phyloP scores from a whole-genome alignment of 192 early-diverging fungal species.

The Pilaira anomala region DNA sequence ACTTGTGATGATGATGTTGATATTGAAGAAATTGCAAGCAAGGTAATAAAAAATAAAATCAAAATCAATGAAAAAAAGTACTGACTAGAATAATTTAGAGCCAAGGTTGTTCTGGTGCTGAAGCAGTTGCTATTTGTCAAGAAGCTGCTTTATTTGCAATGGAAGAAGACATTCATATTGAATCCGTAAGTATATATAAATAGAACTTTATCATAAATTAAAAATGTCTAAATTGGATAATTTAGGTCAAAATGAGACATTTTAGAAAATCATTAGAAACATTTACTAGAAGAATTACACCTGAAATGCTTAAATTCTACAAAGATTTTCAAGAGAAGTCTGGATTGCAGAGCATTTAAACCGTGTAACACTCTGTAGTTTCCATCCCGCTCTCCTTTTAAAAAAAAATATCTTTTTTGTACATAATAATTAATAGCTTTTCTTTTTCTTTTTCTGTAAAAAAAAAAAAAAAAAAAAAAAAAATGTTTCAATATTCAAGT shows the following conservation, averaged over 20 bases:
- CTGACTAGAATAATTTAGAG: slow-evolving; percentile 49
- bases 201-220: neutral
- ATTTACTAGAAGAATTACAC: slow-evolving; percentile 77
- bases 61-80: neutral
- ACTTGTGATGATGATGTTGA: slow-evolving; percentile 66
- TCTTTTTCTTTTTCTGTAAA: too few relatives aligned
- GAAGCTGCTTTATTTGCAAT: slow-evolving; percentile 91
- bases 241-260: slow-evolving; percentile 54
- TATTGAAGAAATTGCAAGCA: slow-evolving; percentile 56
- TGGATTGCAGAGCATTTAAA: slow-evolving; percentile 49
- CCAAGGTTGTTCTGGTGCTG: slow-evolving; percentile 93
- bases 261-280: slow-evolving; percentile 59
- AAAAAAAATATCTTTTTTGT: neutral
- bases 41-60: slow-evolving; percentile 35
- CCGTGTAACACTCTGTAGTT: neutral
- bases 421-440: too few relatives aligned
- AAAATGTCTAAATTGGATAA: slow-evolving; percentile 16
- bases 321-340: slow-evolving; percentile 60
- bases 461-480: neutral
- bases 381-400: neutral
- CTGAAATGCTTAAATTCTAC: slow-evolving; percentile 91
- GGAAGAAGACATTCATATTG: slow-evolving; percentile 67
- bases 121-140: slow-evolving; percentile 89
- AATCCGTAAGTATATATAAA: slow-evolving; percentile 28
- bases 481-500: neutral